Base-by-base conservation (phyloP, 2,329 filamentous ascomycete genomes). In the Hirsutella minnesotensis region DNA sequence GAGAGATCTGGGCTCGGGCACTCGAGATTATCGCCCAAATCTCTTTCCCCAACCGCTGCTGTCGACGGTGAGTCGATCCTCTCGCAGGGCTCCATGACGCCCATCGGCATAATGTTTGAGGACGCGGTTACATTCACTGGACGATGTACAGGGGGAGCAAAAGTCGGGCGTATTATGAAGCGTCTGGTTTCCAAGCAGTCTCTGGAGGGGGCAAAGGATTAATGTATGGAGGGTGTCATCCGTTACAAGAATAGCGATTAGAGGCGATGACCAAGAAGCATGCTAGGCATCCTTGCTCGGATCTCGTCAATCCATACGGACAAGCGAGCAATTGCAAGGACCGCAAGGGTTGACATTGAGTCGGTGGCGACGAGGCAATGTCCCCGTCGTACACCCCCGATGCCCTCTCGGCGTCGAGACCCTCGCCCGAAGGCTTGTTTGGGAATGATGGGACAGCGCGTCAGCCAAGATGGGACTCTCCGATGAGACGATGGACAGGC, bases 381-480 rank as follows among this genome's bases (percentile, higher is more conserved):
- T 18, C 15, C 20, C 9, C 9, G 31, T 8, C 29, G 34, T 30
- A 19, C 24, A 27, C 24, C 24, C 7, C 7, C 24, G 12, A 27
- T 27, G 12, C 24, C 24, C 12, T 27, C 24, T 27, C 24, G 7
- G 24, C 24, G 24, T 27, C 24, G 12, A 27, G 24, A 8, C 19
- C 19, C 20, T 16, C 33, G 39, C 30, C 22, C 22, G 40, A 16
- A 48, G 44, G 48, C 51, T 49, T 53, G 70, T 75, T 73, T 74
- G 72, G 73, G 64, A 63, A 69, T 69, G 59, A 72, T 69, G 64
- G 64, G 61, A 67, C 57, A 62, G 15, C 33, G 16, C 16, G 33
- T 34, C 7, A 18, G 33, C 15, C 33, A 3, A 18, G 33, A 33
- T 33, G 31, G 31, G 31, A 16, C 31, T 33, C 31, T 13, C 31